phyloP scores from a whole-genome alignment of 2,329 filamentous ascomycete genomes.

The Chaetomium strumarium region DNA sequence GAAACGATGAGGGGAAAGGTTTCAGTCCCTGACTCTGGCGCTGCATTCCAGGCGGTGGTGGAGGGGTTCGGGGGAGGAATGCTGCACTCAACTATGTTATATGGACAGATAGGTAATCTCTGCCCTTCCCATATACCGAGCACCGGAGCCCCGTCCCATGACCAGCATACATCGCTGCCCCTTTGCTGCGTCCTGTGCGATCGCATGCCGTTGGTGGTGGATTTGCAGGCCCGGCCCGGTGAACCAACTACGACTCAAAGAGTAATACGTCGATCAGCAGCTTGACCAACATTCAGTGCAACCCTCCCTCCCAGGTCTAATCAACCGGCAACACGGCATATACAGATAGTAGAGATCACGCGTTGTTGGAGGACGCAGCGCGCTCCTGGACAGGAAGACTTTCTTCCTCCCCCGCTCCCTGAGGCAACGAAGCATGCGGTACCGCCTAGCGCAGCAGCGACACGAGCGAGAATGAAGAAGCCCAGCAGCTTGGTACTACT shows the following conservation, averaged over 20 bases:
- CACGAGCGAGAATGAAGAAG: constrained; percentile 1
- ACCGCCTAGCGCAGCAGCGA: background rate
- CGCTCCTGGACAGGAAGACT: background rate
- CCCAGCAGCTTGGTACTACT: constrained; percentile 2
- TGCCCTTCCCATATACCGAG: background rate
- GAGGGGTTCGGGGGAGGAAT: constrained; percentile 1
- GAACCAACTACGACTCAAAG: too few species aligned
- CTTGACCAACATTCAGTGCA: too few species aligned
- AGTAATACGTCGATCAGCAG: too few species aligned
- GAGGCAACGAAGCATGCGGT: constrained; percentile 3
- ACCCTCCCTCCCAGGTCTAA: too few species aligned
- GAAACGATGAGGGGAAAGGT: background rate
- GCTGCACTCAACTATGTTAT: background rate
- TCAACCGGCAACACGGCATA: background rate
- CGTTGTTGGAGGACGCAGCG: background rate
- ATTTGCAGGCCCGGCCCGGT: too few species aligned
- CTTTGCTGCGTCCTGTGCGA: too few species aligned
- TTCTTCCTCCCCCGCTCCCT: background rate
- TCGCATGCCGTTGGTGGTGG: too few species aligned
- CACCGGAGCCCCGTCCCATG: background rate
- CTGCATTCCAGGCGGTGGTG: constrained; percentile 8
- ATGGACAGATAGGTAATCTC: background rate
- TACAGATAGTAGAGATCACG: background rate
- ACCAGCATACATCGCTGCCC: too few species aligned
- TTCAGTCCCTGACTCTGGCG: background rate